phyloP scores from a whole-genome alignment of 2,329 filamentous ascomycete genomes.

The Albifimbria verrucaria region DNA sequence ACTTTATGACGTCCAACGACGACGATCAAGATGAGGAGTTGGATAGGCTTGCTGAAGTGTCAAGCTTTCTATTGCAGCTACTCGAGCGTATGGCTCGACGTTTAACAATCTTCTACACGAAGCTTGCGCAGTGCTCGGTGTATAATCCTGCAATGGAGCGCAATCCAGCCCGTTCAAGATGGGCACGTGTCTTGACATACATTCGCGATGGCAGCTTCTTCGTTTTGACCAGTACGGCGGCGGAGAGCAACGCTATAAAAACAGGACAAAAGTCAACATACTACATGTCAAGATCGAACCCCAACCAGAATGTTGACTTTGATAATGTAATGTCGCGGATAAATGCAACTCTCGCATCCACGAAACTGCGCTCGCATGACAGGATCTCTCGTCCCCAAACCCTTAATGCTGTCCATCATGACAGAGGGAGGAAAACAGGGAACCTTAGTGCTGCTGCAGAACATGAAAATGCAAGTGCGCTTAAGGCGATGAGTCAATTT shows the following conservation, averaged over 20 bases:
- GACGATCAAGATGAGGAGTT: slow-evolving; percentile 31
- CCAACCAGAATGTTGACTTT: slow-evolving; percentile 13
- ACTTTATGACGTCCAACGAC: slow-evolving; percentile 3
- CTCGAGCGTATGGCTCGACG: slow-evolving; percentile 51
- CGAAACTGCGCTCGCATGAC: background rate
- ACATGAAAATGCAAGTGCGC: background rate
- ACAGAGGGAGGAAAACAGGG: background rate
- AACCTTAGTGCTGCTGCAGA: background rate
- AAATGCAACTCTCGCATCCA: slow-evolving; percentile 8
- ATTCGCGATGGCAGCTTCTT: slow-evolving; percentile 51
- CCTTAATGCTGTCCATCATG: slow-evolving; percentile 1
- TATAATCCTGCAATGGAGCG: slow-evolving; percentile 49
- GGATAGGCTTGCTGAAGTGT: slow-evolving; percentile 35
- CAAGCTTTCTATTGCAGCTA: slow-evolving; percentile 47
- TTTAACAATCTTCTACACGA: slow-evolving; percentile 48
- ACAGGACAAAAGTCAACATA: slow-evolving; percentile 6
- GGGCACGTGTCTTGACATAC: slow-evolving; percentile 46
- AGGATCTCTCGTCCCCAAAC: background rate
- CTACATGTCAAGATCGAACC: slow-evolving; percentile 11
- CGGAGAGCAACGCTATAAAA: slow-evolving; percentile 8
- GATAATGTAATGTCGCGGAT: slow-evolving; percentile 16
- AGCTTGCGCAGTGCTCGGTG: slow-evolving; percentile 45
- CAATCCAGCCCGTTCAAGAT: slow-evolving; percentile 50
- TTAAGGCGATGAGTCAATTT: background rate
- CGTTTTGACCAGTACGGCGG: slow-evolving; percentile 35